A percentile compares a stretch with the other conserved stretches of the same genome.
These are phyloP conservation scores for Cinnamomum micranthum DNA, from an alignment of 164 flowering plant species.

Conservation along the genomic window DNA sequence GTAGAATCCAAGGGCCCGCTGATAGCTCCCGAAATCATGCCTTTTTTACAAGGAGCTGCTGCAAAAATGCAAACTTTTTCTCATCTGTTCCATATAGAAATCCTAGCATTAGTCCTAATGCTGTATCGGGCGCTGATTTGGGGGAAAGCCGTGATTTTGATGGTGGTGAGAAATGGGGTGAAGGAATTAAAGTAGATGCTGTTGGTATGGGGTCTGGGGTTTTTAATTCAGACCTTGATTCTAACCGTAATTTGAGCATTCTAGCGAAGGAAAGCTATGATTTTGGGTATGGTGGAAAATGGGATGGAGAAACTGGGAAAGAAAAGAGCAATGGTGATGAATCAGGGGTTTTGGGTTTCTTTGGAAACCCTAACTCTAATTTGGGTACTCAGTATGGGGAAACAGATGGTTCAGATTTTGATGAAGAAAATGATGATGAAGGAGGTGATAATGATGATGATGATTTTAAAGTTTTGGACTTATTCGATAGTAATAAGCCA, in stretches of 20 bases:
- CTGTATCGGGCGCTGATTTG: conserved; percentile 1
- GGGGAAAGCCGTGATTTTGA: conserved; percentile 5
- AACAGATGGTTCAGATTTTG: conserved; percentile 13
- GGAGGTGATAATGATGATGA: conserved; percentile 15
- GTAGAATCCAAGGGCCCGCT: not conserved
- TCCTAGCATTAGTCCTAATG: conserved; percentile 2
- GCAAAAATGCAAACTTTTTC: conserved; percentile 6
- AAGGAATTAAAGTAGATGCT: conserved; percentile 7
- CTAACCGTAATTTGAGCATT: not conserved
- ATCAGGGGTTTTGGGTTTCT: conserved; percentile 15
- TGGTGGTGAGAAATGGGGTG: too few species aligned
- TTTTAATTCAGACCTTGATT: not conserved
- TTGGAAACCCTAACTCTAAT: conserved; percentile 16
- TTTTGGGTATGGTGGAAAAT: conserved; percentile 8
- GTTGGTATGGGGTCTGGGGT: not conserved
- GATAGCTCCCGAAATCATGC: not conserved
- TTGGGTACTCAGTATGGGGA: conserved; percentile 14
- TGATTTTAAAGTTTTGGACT: conserved; percentile 37
- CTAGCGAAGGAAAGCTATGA: not conserved
- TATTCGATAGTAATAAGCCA: conserved; percentile 14
- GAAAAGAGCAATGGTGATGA: not conserved
- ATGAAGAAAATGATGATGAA: conserved; percentile 23
- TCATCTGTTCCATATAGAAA: conserved; percentile 26
- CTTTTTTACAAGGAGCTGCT: not conserved
- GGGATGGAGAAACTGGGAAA: conserved; percentile 10